phyloP scores from a whole-genome alignment of 129 eudicot genomes.

The Deinandra increscens region DNA sequence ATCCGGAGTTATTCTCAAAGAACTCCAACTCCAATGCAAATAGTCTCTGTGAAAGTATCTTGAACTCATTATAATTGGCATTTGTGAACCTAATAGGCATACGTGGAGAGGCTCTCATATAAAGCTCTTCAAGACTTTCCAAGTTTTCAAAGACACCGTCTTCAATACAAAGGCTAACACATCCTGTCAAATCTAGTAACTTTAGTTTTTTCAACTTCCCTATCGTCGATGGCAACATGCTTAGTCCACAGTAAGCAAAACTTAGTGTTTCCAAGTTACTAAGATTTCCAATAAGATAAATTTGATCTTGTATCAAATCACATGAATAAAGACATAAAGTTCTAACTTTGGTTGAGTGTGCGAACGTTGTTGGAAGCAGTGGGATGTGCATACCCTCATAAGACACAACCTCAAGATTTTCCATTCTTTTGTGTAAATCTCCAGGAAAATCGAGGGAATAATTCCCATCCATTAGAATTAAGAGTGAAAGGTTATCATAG shows the following conservation, averaged over 20 bases:
- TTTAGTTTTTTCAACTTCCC: slow-evolving; percentile 3
- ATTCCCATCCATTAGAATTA: background rate
- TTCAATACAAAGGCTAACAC: background rate
- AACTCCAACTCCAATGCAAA: slow-evolving; percentile 9
- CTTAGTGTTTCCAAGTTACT: background rate
- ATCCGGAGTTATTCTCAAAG: background rate
- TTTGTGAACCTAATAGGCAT: background rate
- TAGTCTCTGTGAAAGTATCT: background rate
- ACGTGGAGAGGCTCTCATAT: background rate
- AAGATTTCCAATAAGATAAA: background rate
- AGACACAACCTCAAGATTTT: background rate
- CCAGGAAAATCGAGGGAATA: background rate
- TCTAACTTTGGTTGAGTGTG: background rate
- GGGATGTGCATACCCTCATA: background rate
- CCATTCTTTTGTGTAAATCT: background rate
- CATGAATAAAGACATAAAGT: background rate
- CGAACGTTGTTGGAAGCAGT: background rate
- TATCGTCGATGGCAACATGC: background rate
- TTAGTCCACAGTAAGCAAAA: background rate
- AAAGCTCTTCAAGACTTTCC: background rate
- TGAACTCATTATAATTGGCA: background rate
- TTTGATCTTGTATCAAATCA: background rate
- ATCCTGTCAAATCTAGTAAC: background rate
- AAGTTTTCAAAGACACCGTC: slow-evolving; percentile 7
- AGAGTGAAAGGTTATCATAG: background rate